Evolutionary conservation across 108 stramenopile species (phyloP), one percentile per base, ranked within the genome.

Genomic region (Nitzschia sp.): DNA sequence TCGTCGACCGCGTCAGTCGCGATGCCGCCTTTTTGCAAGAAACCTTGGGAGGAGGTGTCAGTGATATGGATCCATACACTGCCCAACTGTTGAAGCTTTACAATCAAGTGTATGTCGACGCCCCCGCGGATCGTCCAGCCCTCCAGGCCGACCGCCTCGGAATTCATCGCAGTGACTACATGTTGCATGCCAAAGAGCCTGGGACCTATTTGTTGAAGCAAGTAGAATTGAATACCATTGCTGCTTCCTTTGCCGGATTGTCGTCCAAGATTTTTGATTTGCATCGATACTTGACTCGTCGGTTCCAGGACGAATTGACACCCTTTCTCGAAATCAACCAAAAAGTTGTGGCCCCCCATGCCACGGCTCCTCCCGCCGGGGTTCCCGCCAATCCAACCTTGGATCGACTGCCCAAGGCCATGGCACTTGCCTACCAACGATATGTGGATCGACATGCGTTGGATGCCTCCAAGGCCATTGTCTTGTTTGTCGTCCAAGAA

Each of bases 201-300:
- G 66, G 75, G 2, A 70, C 71, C n/a, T 67, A 75, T 51, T 57
- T 64, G 29, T 46, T 86, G 44, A 91, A 92, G 58, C 97, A 99
- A 71, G 96, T 99, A 50, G 98, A 99, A 81, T 75, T 99, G 40
- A 99, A 99, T 70, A 99, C 98, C 9, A 96, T 99, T 65, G 97
- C 98, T 8, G 83, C 95, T 8, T 95, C 94, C 26, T 99, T 99
- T 70, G 97, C 86, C 10, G 83, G 87, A 40, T 51, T 95, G 59
- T 76, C 92, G 46, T 62, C 72, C 10, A 76, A 79, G 15, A 85
- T 94, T 34, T 84, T 92, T 19, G 62, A 48, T 14, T 61, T 94
- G 70, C 96, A 97, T 78, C 53, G 73, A 10, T 77, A 82, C 71
- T 68, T 90, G 74, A 80, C 80, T 3, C 17, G 73, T 24, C 75